A percentile compares a stretch with the other conserved stretches of the same genome.
Evolutionary conservation across 1,284 basidiomycete species (phyloP).

Genomic region (Rhodotorula glutinis): DNA sequence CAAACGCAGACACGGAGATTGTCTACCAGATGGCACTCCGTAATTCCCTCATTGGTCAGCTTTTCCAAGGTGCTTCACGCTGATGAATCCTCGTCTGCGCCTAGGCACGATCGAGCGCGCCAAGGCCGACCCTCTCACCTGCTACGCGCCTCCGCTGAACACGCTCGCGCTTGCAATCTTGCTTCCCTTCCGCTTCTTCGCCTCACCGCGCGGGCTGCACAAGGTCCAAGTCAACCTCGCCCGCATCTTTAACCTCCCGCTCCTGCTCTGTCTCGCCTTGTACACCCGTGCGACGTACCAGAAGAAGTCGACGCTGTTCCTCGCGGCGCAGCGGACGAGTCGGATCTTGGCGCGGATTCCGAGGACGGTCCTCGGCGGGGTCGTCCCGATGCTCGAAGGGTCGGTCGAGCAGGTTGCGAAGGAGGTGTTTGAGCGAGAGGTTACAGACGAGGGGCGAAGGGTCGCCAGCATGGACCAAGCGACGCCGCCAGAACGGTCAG

Average conservation of each 20-base stretch:
- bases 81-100: too few relatives aligned
- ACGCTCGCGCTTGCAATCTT: slow-evolving; percentile 36
- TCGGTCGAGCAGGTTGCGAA: slow-evolving; percentile 12
- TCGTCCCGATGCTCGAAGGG: slow-evolving; percentile 15
- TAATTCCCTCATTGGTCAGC: not conserved
- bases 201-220: slow-evolving; percentile 34
- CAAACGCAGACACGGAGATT: slow-evolving; percentile 37
- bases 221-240: slow-evolving; percentile 38
- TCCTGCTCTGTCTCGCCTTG: slow-evolving; percentile 29
- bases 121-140: slow-evolving; percentile 41
- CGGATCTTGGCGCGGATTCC: slow-evolving; percentile 7
- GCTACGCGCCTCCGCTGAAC: slow-evolving; percentile 39
- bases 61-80: not conserved
- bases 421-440: slow-evolving; percentile 21
- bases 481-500: not conserved
- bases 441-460: slow-evolving; percentile 4
- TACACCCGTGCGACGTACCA: not conserved
- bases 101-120: slow-evolving; percentile 42
- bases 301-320: slow-evolving; percentile 1
- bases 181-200: slow-evolving; percentile 23
- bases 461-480: slow-evolving; percentile 8
- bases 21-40: slow-evolving; percentile 40
- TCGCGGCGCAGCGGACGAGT: slow-evolving; percentile 5
- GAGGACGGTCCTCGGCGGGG: not conserved
- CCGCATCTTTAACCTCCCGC: slow-evolving; percentile 25